Base-by-base conservation (phyloP, 257 asterid genomes). In the Mentha longifolia region DNA sequence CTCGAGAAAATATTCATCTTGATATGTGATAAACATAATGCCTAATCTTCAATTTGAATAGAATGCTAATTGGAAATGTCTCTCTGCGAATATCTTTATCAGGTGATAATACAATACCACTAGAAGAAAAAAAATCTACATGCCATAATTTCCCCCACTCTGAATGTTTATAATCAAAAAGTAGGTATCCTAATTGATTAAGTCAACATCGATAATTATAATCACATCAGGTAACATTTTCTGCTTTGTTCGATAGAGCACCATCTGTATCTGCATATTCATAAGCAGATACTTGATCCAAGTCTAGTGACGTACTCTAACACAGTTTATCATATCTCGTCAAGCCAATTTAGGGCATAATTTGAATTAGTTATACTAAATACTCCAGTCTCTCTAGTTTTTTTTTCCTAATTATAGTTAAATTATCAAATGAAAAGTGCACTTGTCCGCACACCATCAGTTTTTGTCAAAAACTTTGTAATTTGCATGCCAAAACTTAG, bases 141-240 rank as follows among this genome's bases (percentile, higher is more conserved):
- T 9, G 22, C 25, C 25, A 22, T 22, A 2, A 22, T 22, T 22
- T 22, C 2, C 25, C 25, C 2, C 25, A 22, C 25, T 22, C 25
- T 22, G 25, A 22, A 22, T 22, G 25, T 22, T 22, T 22, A 22
- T 22, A 22, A 22, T 22, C 25, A 22, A 22, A 22, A 22, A 2
- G 25, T 22, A 1, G 25, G 25, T 22, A 22, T 22, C 25, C 25
- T 22, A 22, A 22, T 22, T 22, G 25, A 22, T 22, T 22, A 22
- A 25, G 35, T 39, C 39, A 33, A 51, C n/a, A n/a, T n/a, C n/a
- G n/a, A n/a, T n/a, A 61, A 25, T 19, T 50, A 19, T 31, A 2
- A 10, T 20, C 55, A 16, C 47, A 68, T 45, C 67, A 50, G 63
- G 54, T n/a, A 20, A 70, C 49, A 16, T 45, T 17, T 46, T 67